Evolutionary conservation across 495 filamentous ascomycete species (phyloP).

Genomic region (Trichocladium uniseriatum): DNA sequence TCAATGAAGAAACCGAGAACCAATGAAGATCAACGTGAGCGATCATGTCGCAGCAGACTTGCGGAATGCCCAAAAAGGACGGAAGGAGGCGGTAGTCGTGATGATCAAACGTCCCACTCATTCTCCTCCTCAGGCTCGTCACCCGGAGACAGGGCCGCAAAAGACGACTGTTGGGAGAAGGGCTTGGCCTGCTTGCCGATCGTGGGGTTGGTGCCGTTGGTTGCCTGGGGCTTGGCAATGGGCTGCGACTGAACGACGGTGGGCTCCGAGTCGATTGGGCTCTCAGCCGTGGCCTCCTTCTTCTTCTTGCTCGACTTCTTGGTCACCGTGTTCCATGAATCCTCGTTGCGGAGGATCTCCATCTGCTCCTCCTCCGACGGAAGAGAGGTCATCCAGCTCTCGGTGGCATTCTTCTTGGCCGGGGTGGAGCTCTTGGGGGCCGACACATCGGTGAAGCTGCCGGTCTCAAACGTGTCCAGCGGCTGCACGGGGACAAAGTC

Average conservation of each 20-base stretch:
- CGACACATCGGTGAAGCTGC: constrained; percentile 18
- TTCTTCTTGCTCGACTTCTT: constrained; percentile 51
- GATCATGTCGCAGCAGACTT: background rate
- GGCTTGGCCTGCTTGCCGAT: constrained; percentile 22
- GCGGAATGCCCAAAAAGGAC: background rate
- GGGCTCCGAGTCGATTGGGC: constrained; percentile 20
- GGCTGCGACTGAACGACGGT: constrained; percentile 9
- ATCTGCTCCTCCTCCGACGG: constrained; percentile 84
- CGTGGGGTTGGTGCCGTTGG: background rate
- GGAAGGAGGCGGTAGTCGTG: background rate
- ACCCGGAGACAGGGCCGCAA: constrained; percentile 38
- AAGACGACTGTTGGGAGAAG: constrained; percentile 36
- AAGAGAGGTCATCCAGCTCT: constrained; percentile 47
- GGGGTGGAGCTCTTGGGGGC: constrained; percentile 19
- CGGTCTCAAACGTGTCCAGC: constrained; percentile 64
- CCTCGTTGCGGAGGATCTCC: constrained; percentile 53
- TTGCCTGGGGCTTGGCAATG: constrained; percentile 18
- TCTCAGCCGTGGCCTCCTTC: constrained; percentile 32
- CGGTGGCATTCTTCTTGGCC: constrained; percentile 20
- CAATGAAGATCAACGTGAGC: background rate
- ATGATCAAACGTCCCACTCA: constrained; percentile 42
- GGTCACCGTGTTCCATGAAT: constrained; percentile 67
- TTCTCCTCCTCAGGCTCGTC: constrained; percentile 31
- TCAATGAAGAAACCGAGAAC: background rate
- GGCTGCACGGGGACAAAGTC: constrained; percentile 39